Evolutionary conservation across 169 alveolate species (phyloP), one percentile per base, ranked within the genome.

Genomic region (Cytauxzoon felis): DNA sequence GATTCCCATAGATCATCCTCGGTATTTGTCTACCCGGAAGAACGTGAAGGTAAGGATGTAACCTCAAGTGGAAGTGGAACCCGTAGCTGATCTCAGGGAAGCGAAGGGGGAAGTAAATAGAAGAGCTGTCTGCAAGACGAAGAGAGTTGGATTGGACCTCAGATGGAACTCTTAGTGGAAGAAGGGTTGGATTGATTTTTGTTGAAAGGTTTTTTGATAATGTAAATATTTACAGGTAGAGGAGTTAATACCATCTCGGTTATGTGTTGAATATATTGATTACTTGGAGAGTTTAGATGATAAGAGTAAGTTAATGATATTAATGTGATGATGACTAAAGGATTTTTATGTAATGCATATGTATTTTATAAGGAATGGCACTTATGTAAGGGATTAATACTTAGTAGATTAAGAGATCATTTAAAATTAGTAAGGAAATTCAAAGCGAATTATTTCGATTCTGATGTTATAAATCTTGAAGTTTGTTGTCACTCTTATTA

Each of bases 341-440:
- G 47, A 36, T 66, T 66, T 27, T 51, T 76, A 4, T 52, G 72
- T 8, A 72, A 76, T 18, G 54, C 43, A 0, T 49, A 24, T 26
- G 61, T 61, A 53, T 42, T 76, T 16, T 38, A 36, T 41, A 76
- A 76, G 75, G 86, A 76, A 40, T 76, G 86, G 86, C 73, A 59
- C 63, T 47, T 76, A 5, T 29, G 72, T 16, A 66, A 58, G 60
- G 18, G 54, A 11, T 41, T 57, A 32, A 53, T 76, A 45, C 60
- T 76, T 32, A 58, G 60, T 16, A 42, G 32, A 34, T 16, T 76
- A 16, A 42, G 81, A 9, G 41, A n/a, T 21, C 81, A 65, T 66
- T 69, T 76, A 18, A 27, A 56, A 16, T 60, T 76, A 11, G 81
- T 66, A 9, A 57, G 70, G 49, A 54, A 40, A 34, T 9, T 76